These are phyloP conservation scores for Penicillium canariense DNA, from an alignment of 495 filamentous ascomycete species.

Conservation along the genomic window DNA sequence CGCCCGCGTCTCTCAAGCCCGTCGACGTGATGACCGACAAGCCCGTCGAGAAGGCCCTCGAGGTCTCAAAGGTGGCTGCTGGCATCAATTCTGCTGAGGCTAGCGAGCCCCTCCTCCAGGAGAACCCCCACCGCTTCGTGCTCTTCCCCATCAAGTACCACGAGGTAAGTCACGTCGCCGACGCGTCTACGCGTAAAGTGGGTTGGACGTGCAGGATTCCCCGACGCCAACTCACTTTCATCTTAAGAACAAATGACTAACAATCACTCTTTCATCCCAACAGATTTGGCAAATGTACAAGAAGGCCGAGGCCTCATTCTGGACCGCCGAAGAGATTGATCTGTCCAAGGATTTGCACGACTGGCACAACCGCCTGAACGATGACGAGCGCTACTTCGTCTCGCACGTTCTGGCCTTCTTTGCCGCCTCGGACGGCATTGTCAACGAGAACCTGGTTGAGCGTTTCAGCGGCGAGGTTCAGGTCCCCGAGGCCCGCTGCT, in stretches of 20 bases:
- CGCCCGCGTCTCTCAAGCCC: conserved; percentile 53
- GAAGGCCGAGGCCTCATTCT: conserved; percentile 99
- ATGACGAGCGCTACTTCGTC: conserved; percentile 97
- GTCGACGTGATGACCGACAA: conserved; percentile 51
- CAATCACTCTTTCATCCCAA: conserved; percentile 3
- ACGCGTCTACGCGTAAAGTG: conserved; percentile 73
- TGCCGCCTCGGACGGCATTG: conserved; percentile 98
- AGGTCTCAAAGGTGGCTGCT: conserved; percentile 49
- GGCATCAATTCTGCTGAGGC: conserved; percentile 69
- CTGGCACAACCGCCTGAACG: conserved; percentile 96
- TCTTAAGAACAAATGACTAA: conserved; percentile 23
- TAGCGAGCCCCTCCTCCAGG: conserved; percentile 87
- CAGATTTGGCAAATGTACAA: conserved; percentile 99
- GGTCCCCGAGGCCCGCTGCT: conserved; percentile 96
- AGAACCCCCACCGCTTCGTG: conserved; percentile 96
- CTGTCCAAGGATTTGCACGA: conserved; percentile 98
- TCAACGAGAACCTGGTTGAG: conserved; percentile 99
- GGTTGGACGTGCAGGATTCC: conserved; percentile 17
- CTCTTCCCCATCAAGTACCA: conserved; percentile 99
- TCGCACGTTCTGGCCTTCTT: conserved; percentile 99
- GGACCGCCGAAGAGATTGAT: conserved; percentile 99
- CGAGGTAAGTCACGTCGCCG: conserved; percentile 70
- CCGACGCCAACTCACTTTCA: not conserved
- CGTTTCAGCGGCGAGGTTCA: conserved; percentile 97
- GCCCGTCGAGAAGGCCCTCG: conserved; percentile 47